Percentiles rank a stretch among this genome's conserved stretches.
phyloP scores from a whole-genome alignment of 805 yeast species.

The Spathaspora boniae region DNA sequence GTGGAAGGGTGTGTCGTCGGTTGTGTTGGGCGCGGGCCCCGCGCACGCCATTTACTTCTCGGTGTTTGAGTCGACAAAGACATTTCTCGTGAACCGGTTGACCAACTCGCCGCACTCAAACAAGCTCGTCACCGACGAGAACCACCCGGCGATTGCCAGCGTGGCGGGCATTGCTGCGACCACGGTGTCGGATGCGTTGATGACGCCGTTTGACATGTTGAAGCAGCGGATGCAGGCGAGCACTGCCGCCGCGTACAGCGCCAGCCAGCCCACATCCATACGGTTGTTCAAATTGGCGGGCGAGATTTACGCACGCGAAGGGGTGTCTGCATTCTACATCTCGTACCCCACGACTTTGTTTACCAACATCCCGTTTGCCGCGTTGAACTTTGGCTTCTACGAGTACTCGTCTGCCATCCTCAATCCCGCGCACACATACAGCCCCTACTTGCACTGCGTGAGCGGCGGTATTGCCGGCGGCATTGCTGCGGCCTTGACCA shows the following conservation, averaged over 20 bases:
- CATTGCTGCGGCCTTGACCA: constrained; percentile 89
- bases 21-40: constrained; percentile 97
- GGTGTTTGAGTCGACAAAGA: constrained; percentile 83
- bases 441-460: constrained; percentile 88
- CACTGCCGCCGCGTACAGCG: constrained; percentile 2
- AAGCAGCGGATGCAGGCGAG: constrained; percentile 88
- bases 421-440: constrained; percentile 75
- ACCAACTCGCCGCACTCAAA: constrained; percentile 31
- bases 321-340: constrained; percentile 77
- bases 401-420: constrained; percentile 75
- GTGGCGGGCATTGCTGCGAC: constrained; percentile 91
- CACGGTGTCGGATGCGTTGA: constrained; percentile 87
- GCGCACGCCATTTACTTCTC: constrained; percentile 96
- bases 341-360: constrained; percentile 92
- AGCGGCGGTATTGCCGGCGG: constrained; percentile 96
- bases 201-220: constrained; percentile 96
- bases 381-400: constrained; percentile 88
- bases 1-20: constrained; percentile 93
- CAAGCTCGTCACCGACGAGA: constrained; percentile 53
- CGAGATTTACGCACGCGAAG: constrained; percentile 57
- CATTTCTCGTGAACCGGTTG: constrained; percentile 45
- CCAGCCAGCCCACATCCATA: constrained; percentile 17
- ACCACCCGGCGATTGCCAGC: constrained; percentile 81
- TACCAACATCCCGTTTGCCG: constrained; percentile 93
- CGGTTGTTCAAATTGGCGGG: constrained; percentile 37